Base-by-base conservation (phyloP, 805 yeast species). In the Kuraishia piskuri region DNA sequence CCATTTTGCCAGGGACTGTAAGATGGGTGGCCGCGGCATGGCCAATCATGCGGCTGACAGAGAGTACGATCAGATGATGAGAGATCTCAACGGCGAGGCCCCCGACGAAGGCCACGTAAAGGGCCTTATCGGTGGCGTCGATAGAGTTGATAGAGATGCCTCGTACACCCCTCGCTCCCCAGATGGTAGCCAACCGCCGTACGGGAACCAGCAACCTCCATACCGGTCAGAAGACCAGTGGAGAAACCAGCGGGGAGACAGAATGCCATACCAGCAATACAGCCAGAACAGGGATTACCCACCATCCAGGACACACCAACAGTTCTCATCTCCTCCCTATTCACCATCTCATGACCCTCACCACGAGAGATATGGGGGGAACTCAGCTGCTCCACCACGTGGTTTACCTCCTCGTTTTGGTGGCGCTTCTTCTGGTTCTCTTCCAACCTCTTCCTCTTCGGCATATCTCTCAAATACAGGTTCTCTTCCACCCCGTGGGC, bases 1-100 rank as follows among this genome's bases (percentile, higher is more conserved):
- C 1, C 98, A 92, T 69, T 82, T 83, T 57, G 91, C 96, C 1
- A 75, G 90, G 54, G 98, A 94, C 68, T 94, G 99, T 76, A 80
- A 77, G 54, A 70, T 69, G 40, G 50, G 40, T 45, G 37, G n/a
- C 36, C 46, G 48, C 36, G 37, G 23, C n/a, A 19, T 55, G 53
- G 56, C 54, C 48, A 55, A 55, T 49, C 58, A 53, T 20, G 56
- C 54, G 25, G 75, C 77, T 44, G 83, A 79, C 50, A 61, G 68
- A 48, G 84, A 80, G 57, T 74, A 74, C 55, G 79, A 75, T 46
- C 73, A 70, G 52, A 74, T 81, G 69, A 75, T 82, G 76, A 65
- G 68, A 52, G 83, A 76, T 52, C 63, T 79, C 50, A 70, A 71
- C 52, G 75, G 75, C 21, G 56, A 50, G 26, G 52, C 21, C 31